Percentiles rank a stretch among this genome's conserved stretches.
Conservation (phyloP, 169 alveolate species). For the Cryptosporidium ubiquitum region DNA sequence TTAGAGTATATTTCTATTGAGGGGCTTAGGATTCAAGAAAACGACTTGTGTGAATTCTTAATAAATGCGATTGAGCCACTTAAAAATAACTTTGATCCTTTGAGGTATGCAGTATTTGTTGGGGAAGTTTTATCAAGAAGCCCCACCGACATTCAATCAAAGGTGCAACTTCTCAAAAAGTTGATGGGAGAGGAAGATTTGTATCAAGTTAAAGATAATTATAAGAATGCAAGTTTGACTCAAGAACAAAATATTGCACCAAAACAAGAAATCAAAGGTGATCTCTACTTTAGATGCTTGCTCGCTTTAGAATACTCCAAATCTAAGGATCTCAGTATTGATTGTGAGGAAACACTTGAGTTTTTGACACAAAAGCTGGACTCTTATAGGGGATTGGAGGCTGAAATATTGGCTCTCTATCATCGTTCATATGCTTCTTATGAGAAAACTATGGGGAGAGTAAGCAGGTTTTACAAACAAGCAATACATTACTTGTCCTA, state of each 20-base stretch:
- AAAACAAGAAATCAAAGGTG: slow-evolving; percentile 52
- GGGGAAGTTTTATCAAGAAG: slow-evolving; percentile 28
- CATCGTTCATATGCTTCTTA: slow-evolving; percentile 60
- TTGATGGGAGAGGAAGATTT: neutral
- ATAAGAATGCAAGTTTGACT: slow-evolving; percentile 42
- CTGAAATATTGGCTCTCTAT: slow-evolving; percentile 26
- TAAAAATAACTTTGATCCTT: slow-evolving; percentile 45
- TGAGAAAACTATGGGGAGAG: slow-evolving; percentile 58
- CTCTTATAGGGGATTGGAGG: slow-evolving; percentile 37
- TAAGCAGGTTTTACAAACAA: slow-evolving; percentile 46
- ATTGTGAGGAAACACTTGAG: slow-evolving; percentile 58
- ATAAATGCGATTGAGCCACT: slow-evolving; percentile 42
- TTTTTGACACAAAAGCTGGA: slow-evolving; percentile 32
- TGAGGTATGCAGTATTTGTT: slow-evolving; percentile 47
- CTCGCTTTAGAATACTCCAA: slow-evolving; percentile 37
- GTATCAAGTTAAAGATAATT: slow-evolving; percentile 4
- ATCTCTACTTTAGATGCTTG: slow-evolving; percentile 29
- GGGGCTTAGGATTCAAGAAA: neutral
- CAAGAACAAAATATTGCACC: slow-evolving; percentile 60
- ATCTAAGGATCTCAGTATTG: neutral
- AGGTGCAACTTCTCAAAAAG: slow-evolving; percentile 7
- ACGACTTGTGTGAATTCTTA: slow-evolving; percentile 18
- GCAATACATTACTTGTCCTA: slow-evolving; percentile 29
- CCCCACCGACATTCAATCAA: neutral
- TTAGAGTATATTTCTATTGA: slow-evolving; percentile 15